Evolutionary conservation across 441 rosid species (phyloP).

Genomic region (Syzygium syzygioides): DNA sequence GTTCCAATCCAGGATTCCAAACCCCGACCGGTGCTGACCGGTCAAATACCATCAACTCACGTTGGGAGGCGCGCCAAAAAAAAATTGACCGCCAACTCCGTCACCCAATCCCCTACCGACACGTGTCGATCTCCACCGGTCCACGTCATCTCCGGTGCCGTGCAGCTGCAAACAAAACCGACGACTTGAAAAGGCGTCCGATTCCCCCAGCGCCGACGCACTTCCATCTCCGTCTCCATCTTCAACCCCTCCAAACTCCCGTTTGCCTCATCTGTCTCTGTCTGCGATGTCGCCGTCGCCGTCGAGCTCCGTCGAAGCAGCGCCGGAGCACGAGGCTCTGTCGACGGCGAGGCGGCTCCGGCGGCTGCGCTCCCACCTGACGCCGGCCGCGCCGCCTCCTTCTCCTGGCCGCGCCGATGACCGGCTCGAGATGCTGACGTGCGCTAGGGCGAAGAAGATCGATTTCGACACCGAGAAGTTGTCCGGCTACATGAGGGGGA

Average conservation of each 20-base stretch:
- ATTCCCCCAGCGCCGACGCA: neutral
- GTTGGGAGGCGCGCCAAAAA: slow-evolving; percentile 39
- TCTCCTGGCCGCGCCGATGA: neutral
- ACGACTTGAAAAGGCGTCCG: neutral
- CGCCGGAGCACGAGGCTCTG: slow-evolving; percentile 26
- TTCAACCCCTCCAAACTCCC: neutral
- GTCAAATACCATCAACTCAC: neutral
- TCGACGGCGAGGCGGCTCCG: slow-evolving; percentile 38
- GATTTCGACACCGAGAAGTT: slow-evolving; percentile 43
- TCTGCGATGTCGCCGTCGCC: neutral
- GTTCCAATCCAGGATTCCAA: neutral
- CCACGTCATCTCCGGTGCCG: slow-evolving; percentile 27
- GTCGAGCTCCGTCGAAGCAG: neutral
- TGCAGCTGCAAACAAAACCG: neutral
- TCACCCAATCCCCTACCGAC: slow-evolving; percentile 20
- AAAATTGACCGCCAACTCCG: neutral
- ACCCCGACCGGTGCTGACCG: neutral
- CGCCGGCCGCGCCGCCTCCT: slow-evolving; percentile 15
- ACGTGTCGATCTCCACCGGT: slow-evolving; percentile 8
- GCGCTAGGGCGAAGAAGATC: slow-evolving; percentile 47
- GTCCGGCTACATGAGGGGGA: slow-evolving; percentile 62
- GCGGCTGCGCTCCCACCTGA: slow-evolving; percentile 47
- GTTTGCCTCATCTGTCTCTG: neutral
- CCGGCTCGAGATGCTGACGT: slow-evolving; percentile 26
- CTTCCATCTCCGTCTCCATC: neutral